Conservation (phyloP, 768 basidiomycete genomes). For the Amanita polypyramis region DNA sequence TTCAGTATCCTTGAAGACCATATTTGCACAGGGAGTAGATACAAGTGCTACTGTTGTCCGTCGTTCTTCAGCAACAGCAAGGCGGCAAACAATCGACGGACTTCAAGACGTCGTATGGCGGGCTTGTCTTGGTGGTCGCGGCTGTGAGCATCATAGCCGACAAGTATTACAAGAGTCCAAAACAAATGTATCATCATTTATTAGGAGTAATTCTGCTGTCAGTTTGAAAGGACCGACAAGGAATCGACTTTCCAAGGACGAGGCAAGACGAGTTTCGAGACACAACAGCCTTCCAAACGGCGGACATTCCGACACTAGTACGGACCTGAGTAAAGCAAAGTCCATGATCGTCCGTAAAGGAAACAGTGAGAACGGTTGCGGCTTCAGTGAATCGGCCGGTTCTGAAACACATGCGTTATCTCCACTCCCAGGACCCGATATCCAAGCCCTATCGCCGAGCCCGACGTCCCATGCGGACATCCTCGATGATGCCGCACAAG, state of each 20-base stretch:
- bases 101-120: constrained; percentile 78
- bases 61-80: constrained; percentile 54
- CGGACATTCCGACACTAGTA: not conserved
- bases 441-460: not conserved
- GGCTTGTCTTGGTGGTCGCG: constrained; percentile 56
- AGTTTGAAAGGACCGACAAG: constrained; percentile 56
- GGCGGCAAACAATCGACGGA: constrained; percentile 65
- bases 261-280: constrained; percentile 59
- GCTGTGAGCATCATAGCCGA: constrained; percentile 49
- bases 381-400: not conserved
- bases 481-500: not conserved
- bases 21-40: constrained; percentile 45
- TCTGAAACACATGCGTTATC: not conserved
- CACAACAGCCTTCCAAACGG: constrained; percentile 34
- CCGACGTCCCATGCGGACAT: not conserved
- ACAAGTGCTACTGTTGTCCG: constrained; percentile 53
- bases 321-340: constrained; percentile 1
- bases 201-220: constrained; percentile 48
- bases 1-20: constrained; percentile 49
- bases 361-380: not conserved
- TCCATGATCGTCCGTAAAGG: constrained; percentile 11
- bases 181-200: constrained; percentile 28
- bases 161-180: constrained; percentile 49
- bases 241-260: constrained; percentile 51
- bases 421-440: not conserved